Base-by-base conservation (phyloP, 306 rosid genomes). In the Vigna radiata region DNA sequence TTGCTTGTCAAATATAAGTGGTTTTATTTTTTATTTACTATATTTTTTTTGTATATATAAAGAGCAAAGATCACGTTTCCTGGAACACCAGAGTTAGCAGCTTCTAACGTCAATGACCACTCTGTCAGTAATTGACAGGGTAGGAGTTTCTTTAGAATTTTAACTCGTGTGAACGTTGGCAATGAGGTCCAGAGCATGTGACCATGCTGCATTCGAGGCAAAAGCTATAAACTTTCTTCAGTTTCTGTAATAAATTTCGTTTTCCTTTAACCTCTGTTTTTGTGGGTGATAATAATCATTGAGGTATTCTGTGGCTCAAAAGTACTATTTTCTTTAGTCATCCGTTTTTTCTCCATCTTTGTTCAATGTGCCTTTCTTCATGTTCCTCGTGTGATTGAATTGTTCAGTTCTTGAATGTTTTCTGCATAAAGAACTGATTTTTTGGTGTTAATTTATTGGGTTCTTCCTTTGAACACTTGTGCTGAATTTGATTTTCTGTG, bases 131-230 rank as follows among this genome's bases (percentile, higher is more conserved):
- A 27, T 11, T 37, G 41, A 29, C 5, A 16, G 41, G 17, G 27
- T n/a, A 56, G 75, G 37, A 29, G 46, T 43, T 78, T 70, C 59
- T 60, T 27, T 59, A 64, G 82, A 75, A 74, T 46, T 78, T 78
- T 55, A 10, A 15, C 43, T 37, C 8, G 46, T 36, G 52, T 53
- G 44, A 29, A 7, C 11, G 12, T 31, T 21, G 62, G 63, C 7
- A 5, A n/a, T 36, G 36, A 41, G 68, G 23, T 16, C 25, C 14
- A 70, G 67, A 62, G 78, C 29, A 18, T 18, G 36, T 31, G 50
- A 33, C 69, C 66, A 43, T 16, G 19, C 33, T 63, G 62, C 62
- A 10, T 33, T 29, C 17, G 39, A 17, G 48, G 60, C 46, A 27
- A 76, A 29, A 29, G 31, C 31, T 29, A 29, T 29, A 29, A 29